A percentile compares a stretch with the other conserved stretches of the same genome.
Evolutionary conservation across 257 asterid species (phyloP).

Genomic region (Mitragyna speciosa): DNA sequence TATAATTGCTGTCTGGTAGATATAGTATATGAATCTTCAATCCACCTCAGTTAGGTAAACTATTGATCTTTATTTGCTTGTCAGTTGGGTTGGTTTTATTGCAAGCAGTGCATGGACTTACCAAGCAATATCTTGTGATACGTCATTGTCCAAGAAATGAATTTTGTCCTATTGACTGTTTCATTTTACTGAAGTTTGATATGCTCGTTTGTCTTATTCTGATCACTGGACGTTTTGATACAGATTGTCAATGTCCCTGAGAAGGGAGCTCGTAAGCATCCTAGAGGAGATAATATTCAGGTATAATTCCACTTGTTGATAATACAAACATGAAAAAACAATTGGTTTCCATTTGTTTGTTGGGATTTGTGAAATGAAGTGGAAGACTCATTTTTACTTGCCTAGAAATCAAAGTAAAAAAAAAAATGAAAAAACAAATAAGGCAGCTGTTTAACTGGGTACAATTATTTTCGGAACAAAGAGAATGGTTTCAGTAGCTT

Average conservation of each 20-base stretch:
- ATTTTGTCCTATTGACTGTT: not conserved
- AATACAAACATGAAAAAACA: not conserved
- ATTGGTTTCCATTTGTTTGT: not conserved
- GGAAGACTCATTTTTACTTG: not conserved
- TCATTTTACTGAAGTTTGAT: not conserved
- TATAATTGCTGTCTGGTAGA: not conserved
- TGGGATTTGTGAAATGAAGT: not conserved
- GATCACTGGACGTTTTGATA: conserved; percentile 24
- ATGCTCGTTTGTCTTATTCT: conserved; percentile 11
- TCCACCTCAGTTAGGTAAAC: not conserved
- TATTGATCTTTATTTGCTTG: too few relatives aligned
- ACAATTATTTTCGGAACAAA: not conserved
- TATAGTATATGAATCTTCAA: not conserved
- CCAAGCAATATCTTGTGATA: not conserved
- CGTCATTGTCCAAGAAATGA: not conserved
- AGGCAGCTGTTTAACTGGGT: too few relatives aligned
- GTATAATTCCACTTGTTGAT: conserved; percentile 33
- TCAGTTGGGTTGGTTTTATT: not conserved
- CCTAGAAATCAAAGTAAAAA: not conserved
- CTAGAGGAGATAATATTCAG: conserved; percentile 99
- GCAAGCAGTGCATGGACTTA: not conserved
- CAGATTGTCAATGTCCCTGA: conserved; percentile 99
- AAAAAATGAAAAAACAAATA: not conserved
- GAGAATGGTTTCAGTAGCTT: too few relatives aligned
- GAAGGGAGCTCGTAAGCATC: conserved; percentile 99